phyloP scores from a whole-genome alignment of 495 filamentous ascomycete genomes.

The Penicillium coffeae region DNA sequence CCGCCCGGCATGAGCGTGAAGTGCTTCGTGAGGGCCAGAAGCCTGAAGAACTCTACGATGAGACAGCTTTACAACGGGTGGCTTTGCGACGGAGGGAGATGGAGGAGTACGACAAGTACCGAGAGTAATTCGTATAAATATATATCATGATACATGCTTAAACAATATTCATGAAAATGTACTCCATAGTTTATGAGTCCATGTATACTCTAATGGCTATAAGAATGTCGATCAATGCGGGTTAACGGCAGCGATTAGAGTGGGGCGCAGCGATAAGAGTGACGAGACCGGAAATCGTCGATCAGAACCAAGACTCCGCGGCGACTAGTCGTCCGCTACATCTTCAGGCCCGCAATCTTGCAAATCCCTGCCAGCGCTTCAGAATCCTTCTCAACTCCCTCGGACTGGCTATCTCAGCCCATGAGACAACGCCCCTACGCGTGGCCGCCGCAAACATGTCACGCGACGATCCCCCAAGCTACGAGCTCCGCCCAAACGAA shows the following conservation, averaged over 20 bases:
- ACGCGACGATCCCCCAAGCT: not conserved
- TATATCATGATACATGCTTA: too few species aligned
- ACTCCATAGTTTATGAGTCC: too few species aligned
- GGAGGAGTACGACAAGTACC: constrained; percentile 50
- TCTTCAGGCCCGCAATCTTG: too few species aligned
- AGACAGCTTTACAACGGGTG: constrained; percentile 58
- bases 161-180: too few species aligned
- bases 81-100: constrained; percentile 60
- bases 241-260: not conserved
- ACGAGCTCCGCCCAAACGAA: not conserved
- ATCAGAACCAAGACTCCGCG: not conserved
- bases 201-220: too few species aligned
- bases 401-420: not conserved
- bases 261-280: not conserved
- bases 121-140: constrained; percentile 16
- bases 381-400: not conserved
- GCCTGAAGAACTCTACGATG: constrained; percentile 69
- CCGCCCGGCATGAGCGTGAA: constrained; percentile 71
- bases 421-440: not conserved
- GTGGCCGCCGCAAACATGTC: not conserved
- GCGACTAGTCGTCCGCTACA: too few species aligned
- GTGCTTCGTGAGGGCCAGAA: constrained; percentile 67
- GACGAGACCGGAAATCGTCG: not conserved
- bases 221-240: not conserved
- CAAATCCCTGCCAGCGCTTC: too few species aligned